Percentiles rank a stretch among this genome's conserved stretches.
Conservation (phyloP, 305 asterid genomes). For the Petunia hybrid region DNA sequence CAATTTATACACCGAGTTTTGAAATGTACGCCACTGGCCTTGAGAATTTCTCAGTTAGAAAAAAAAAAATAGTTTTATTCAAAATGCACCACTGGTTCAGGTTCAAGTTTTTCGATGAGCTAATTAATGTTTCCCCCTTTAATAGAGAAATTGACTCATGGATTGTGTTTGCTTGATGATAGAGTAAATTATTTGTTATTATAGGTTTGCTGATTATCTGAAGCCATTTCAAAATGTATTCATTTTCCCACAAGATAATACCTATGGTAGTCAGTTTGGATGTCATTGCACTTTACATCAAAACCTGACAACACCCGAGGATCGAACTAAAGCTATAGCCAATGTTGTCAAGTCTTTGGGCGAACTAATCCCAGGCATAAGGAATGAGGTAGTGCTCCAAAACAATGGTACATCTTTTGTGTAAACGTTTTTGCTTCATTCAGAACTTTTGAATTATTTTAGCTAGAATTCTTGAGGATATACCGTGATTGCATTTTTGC, state of each 20-base stretch:
- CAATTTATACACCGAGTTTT: too few species aligned
- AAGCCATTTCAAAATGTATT: constrained; percentile 67
- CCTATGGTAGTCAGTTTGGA: constrained; percentile 52
- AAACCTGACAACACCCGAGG: constrained; percentile 51
- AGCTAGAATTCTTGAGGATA: background rate
- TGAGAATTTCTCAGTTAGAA: too few species aligned
- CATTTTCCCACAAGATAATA: constrained; percentile 53
- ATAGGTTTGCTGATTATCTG: constrained; percentile 69
- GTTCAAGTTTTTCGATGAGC: too few species aligned
- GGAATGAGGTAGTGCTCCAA: constrained; percentile 71
- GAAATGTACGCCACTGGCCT: too few species aligned
- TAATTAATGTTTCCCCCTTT: too few species aligned
- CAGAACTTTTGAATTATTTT: background rate
- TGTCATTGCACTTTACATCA: constrained; percentile 66
- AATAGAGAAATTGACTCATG: too few species aligned
- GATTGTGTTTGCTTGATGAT: background rate
- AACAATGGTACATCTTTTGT: constrained; percentile 22
- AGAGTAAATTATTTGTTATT: constrained; percentile 27
- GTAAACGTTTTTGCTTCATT: background rate
- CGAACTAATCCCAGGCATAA: constrained; percentile 79
- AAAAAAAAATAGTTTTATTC: too few species aligned
- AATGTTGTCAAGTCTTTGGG: constrained; percentile 71
- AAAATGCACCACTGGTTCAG: too few species aligned
- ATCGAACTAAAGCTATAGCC: constrained; percentile 78
- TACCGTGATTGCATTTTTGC: background rate